Base-by-base conservation (phyloP, 2,329 filamentous ascomycete species). In the Phaeoacremonium minimum region DNA sequence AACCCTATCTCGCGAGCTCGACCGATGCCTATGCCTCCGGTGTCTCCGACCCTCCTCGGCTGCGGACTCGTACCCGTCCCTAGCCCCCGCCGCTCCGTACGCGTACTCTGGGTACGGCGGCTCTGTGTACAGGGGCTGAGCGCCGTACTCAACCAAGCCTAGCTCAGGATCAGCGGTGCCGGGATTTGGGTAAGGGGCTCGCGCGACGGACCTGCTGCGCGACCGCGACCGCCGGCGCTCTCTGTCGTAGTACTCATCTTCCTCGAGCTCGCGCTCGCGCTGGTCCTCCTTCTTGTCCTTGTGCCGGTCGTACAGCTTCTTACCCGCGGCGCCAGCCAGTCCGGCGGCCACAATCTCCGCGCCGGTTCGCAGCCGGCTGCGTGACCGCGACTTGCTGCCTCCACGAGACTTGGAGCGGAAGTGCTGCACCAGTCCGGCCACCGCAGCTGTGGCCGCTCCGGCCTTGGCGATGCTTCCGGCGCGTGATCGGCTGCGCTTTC, bases 61-160 rank as follows among this genome's bases (percentile, higher is more conserved):
- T 36, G 71, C 70, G 37, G 69, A 69, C 39, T 73, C 72, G 52
- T 73, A 71, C 38, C 57, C 61, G 39, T 34, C 18, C 15, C 33
- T 32, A 32, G 30, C 28, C 40, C 41, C 37, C 41, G 35, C 15
- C 33, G 34, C 15, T 40, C 36, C 36, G 22, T 60, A 50, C 28
- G 49, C 53, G 34, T 48, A 40, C 17, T 49, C 46, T 32, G 57
- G 54, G 44, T 58, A 52, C 32, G 55, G 58, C 46, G 60, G 56
- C 20, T 54, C 51, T 42, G 58, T 52, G 43, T 65, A 65, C 46
- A 83, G 66, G 49, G 77, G 76, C 46, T 72, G 68, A 53, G 64
- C 67, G 48, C 78, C 78, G 66, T 83, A 83, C 58, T 82, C 75
- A 71, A 83, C 75, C 69, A 81, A 69, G 64, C 77, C 78, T 78